Evolutionary conservation across 2,329 filamentous ascomycete species (phyloP).

Genomic region (Talaromyces pinophilus): DNA sequence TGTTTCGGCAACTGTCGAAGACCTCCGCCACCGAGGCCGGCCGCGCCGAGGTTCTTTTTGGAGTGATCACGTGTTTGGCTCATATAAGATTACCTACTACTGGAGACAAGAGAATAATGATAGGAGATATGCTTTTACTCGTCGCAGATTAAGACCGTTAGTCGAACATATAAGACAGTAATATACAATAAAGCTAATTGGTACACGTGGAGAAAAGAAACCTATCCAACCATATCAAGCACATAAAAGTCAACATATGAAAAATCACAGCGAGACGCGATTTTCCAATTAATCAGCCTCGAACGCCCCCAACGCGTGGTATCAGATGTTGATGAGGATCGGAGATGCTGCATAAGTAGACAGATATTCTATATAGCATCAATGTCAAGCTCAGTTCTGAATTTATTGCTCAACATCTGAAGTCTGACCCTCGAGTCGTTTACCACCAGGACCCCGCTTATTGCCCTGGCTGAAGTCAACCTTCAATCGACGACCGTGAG

Average conservation of each 20-base stretch:
- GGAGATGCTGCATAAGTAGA: background rate
- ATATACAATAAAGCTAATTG: conserved; percentile 13
- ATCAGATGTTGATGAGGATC: background rate
- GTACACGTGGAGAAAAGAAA: conserved; percentile 3
- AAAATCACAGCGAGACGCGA: background rate
- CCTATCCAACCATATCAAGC: conserved; percentile 4
- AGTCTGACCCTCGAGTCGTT: background rate
- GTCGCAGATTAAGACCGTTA: background rate
- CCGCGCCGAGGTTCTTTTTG: conserved; percentile 10
- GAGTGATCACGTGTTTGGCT: conserved; percentile 8
- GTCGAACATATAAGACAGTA: background rate
- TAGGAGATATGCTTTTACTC: background rate
- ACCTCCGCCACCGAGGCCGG: conserved; percentile 8
- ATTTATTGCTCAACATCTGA: background rate
- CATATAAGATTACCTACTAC: background rate
- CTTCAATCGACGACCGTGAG: conserved; percentile 67
- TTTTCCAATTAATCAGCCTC: background rate
- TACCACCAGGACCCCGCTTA: background rate
- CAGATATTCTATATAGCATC: conserved; percentile 2
- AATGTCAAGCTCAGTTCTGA: background rate
- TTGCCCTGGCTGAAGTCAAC: conserved; percentile 56
- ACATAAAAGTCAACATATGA: conserved; percentile 7
- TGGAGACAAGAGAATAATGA: background rate
- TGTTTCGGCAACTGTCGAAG: conserved; percentile 7
- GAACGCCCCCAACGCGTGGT: conserved; percentile 8